Conservation (phyloP, 352 stramenopile species). For the Globisporangium paddicum region DNA sequence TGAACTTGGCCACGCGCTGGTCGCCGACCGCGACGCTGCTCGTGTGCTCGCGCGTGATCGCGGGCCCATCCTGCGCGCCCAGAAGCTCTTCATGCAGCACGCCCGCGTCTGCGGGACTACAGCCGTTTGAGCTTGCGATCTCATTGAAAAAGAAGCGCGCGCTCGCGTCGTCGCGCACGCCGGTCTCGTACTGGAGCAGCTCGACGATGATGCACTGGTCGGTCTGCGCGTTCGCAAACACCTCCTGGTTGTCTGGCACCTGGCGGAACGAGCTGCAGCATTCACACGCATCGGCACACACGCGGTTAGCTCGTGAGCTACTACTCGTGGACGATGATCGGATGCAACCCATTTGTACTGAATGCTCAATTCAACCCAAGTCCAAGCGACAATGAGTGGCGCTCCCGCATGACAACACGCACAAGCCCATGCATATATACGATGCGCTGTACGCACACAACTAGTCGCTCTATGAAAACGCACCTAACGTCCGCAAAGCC, state of each 20-base stretch:
- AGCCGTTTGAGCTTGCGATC: slow-evolving; percentile 77
- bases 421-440: neutral
- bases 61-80: slow-evolving; percentile 19
- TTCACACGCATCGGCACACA: too few relatives aligned
- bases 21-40: slow-evolving; percentile 63
- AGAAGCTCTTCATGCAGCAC: slow-evolving; percentile 44
- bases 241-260: slow-evolving; percentile 86
- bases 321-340: too few relatives aligned
- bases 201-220: slow-evolving; percentile 85
- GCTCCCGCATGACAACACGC: neutral
- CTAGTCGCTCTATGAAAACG: neutral
- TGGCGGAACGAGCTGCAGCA: slow-evolving; percentile 72
- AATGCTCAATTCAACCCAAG: slow-evolving; percentile 1
- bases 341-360: neutral
- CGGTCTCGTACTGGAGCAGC: slow-evolving; percentile 63
- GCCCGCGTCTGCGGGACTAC: slow-evolving; percentile 42
- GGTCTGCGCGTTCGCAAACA: slow-evolving; percentile 75
- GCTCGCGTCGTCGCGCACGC: slow-evolving; percentile 38
- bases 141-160: slow-evolving; percentile 83
- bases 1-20: slow-evolving; percentile 84
- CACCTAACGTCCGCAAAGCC: slow-evolving; percentile 80
- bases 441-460: neutral
- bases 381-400: neutral
- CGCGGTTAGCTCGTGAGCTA: too few relatives aligned
- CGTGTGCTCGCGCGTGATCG: slow-evolving; percentile 30